phyloP scores from a whole-genome alignment of 139 green algal genomes.

The Chlamydomonas applanata region DNA sequence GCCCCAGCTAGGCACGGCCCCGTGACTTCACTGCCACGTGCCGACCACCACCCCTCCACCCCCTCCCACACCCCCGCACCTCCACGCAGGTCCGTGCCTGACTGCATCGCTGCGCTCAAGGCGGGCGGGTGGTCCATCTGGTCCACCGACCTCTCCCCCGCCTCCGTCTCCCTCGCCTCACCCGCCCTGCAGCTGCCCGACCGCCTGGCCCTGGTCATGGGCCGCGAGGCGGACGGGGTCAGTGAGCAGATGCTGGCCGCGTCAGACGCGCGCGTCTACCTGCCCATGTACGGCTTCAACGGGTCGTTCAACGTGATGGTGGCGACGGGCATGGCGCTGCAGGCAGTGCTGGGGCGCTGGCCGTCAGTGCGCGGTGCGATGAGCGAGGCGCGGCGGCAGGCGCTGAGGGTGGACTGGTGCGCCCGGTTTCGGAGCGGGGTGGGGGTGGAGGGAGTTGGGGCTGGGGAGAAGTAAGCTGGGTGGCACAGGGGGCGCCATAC shows the following conservation, averaged over 20 bases:
- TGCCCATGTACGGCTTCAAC: slow-evolving; percentile 54
- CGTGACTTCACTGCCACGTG: no score
- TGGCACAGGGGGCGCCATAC: no score
- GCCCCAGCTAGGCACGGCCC: no score
- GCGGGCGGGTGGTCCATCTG: slow-evolving; percentile 37
- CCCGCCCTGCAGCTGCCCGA: slow-evolving; percentile 17
- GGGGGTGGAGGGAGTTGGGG: no score
- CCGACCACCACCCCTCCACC: no score
- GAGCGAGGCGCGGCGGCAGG: no score
- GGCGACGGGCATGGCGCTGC: slow-evolving; percentile 7
- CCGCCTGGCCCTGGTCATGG: slow-evolving; percentile 45
- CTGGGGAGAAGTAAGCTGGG: no score
- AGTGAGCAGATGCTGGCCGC: slow-evolving; percentile 41
- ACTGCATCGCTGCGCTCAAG: slow-evolving; percentile 31
- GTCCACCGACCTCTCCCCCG: slow-evolving; percentile 47
- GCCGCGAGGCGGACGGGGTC: slow-evolving; percentile 43
- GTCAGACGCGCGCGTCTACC: slow-evolving; percentile 47
- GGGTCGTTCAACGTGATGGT: slow-evolving; percentile 36
- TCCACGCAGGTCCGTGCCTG: neutral
- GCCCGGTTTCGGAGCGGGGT: no score
- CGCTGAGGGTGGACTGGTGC: no score
- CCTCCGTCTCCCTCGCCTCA: slow-evolving; percentile 12
- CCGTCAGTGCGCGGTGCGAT: no score
- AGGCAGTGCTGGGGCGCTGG: no score
- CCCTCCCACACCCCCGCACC: no score